phyloP scores from a whole-genome alignment of 129 eudicot genomes.

The Flaveria robusta region DNA sequence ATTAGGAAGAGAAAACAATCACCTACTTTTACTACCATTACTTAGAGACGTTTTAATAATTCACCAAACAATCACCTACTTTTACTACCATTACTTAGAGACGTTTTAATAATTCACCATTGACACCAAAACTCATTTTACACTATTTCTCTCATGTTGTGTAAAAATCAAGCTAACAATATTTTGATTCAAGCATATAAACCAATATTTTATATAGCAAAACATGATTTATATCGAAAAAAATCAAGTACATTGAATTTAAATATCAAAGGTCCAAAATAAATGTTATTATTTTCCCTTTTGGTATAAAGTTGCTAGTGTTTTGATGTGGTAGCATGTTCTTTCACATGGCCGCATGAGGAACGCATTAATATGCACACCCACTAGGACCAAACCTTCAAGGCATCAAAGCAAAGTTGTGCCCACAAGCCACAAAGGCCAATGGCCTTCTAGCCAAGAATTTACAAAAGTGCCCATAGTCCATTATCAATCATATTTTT shows the following conservation, averaged over 20 bases:
- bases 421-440: slow-evolving; percentile 47
- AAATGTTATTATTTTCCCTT: slow-evolving; percentile 15
- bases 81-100: neutral
- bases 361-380: slow-evolving; percentile 36
- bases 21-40: neutral
- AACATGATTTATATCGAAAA: neutral
- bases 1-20: neutral
- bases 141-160: too few relatives aligned
- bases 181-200: too few relatives aligned
- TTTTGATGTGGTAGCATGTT: slow-evolving; percentile 46
- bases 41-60: neutral
- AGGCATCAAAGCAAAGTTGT: slow-evolving; percentile 32
- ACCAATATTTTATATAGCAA: too few relatives aligned
- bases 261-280: slow-evolving; percentile 3
- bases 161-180: too few relatives aligned
- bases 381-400: slow-evolving; percentile 33
- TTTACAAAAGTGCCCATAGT: slow-evolving; percentile 13
- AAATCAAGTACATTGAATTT: slow-evolving; percentile 3
- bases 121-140: too few relatives aligned
- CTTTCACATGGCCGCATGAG: slow-evolving; percentile 46
- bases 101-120: neutral
- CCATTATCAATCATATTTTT: slow-evolving; percentile 1
- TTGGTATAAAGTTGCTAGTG: slow-evolving; percentile 36
- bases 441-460: slow-evolving; percentile 18
- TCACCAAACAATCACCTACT: neutral